Percentiles rank a stretch among this genome's conserved stretches.
phyloP scores from a whole-genome alignment of 768 basidiomycete species.

The Flagelloscypha sp. region DNA sequence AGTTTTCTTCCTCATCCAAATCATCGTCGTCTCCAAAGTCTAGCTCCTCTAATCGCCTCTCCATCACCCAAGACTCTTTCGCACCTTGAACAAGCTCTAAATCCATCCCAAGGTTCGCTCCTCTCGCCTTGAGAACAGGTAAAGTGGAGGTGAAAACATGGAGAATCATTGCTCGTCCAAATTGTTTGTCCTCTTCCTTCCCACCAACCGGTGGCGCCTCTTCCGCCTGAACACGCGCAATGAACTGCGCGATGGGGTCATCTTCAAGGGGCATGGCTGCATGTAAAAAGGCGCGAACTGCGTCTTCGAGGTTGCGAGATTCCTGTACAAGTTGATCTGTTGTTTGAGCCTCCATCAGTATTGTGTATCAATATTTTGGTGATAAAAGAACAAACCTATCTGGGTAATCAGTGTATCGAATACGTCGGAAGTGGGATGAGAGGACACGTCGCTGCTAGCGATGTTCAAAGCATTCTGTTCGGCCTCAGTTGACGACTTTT shows the following conservation, averaged over 20 bases:
- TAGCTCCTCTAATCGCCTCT: slow-evolving; percentile 3
- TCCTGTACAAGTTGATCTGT: too few species aligned
- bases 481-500: slow-evolving; percentile 31
- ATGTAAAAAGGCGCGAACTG: too few species aligned
- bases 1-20: background rate
- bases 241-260: slow-evolving; percentile 1
- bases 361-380: too few species aligned
- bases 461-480: slow-evolving; percentile 38
- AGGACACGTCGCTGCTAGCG: slow-evolving; percentile 22
- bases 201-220: slow-evolving; percentile 9
- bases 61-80: slow-evolving; percentile 40
- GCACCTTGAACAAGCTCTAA: slow-evolving; percentile 41
- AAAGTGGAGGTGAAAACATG: slow-evolving; percentile 38
- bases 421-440: too few species aligned
- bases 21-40: background rate
- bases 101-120: slow-evolving; percentile 38
- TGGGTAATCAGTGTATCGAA: too few species aligned
- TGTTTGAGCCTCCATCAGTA: too few species aligned
- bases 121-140: slow-evolving; percentile 38
- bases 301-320: too few species aligned
- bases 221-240: background rate
- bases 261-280: too few species aligned
- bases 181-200: slow-evolving; percentile 3
- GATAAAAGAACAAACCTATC: too few species aligned
- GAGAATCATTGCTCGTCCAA: slow-evolving; percentile 31